Base-by-base conservation (phyloP, 768 basidiomycete genomes). In the Lactarius evosmus region DNA sequence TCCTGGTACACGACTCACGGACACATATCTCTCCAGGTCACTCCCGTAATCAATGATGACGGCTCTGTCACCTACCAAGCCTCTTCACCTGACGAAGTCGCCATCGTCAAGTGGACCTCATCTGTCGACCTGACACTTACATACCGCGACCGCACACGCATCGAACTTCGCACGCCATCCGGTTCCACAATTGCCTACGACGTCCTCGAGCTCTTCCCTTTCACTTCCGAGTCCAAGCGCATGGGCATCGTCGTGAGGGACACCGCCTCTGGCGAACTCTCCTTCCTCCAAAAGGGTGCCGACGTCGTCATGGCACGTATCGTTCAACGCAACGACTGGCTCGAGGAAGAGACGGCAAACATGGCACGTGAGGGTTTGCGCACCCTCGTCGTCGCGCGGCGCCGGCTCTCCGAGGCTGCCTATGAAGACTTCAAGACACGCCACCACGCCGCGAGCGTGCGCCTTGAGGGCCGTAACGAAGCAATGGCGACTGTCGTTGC, bases 161-260 rank as follows among this genome's bases (percentile, higher is more conserved):
- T 98, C 74, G 87, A 90, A 32, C 79, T 99, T 7, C 87, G 85
- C 64, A 86, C 87, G 0, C 88, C 92, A 0, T 73, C 81, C 5
- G 90, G 91, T 8, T 70, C 78, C 1, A 79, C 79, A 8, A 73
- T 95, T 55, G 77, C 79, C 12, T 98, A 87, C 72, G 93, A 94
- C 60, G 85, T 99, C 56, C 87, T 98, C 60, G 89, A 95, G 55
- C 84, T 99, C 63, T 99, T 99, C 77, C 97, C 97, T 0, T 98
- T 99, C 78, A 98, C 96, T 0, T 97, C 94, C 14, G 97, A 98
- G 74, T 95, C 95, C 0, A 98, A 99, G 75, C 91, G 97, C 32
- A 99, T 98, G 97, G 95, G 97, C 34, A 98, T 98, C 72, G 83
- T 99, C 70, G 89, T 98, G 36, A 87, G 90, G 29, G 95, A 98